Conservation (phyloP, 2,329 filamentous ascomycete species). For the Phialocephala subalpina region DNA sequence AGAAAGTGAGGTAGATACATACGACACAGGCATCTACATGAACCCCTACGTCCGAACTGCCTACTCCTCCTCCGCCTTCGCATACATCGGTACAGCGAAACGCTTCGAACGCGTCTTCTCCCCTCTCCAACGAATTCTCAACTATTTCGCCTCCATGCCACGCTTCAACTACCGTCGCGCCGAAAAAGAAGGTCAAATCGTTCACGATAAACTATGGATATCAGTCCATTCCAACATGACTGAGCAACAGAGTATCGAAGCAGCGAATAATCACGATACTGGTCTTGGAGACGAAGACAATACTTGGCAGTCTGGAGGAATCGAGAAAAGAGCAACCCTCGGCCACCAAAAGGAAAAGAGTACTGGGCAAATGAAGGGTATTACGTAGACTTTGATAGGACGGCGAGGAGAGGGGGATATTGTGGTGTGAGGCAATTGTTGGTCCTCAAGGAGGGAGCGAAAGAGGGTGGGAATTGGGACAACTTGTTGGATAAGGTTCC, state of each 20-base stretch:
- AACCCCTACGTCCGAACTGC: constrained; percentile 79
- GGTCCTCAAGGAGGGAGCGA: constrained; percentile 46
- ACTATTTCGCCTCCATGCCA: constrained; percentile 63
- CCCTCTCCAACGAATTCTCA: constrained; percentile 65
- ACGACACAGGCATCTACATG: constrained; percentile 69
- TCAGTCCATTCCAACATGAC: constrained; percentile 22
- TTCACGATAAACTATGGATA: constrained; percentile 61
- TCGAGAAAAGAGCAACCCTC: constrained; percentile 34
- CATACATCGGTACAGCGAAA: constrained; percentile 65
- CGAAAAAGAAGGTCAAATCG: constrained; percentile 63
- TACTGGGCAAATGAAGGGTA: constrained; percentile 43
- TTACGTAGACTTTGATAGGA: constrained; percentile 53
- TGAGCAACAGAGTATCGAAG: constrained; percentile 41
- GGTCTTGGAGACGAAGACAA: constrained; percentile 34
- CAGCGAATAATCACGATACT: constrained; percentile 10
- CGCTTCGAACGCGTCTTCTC: constrained; percentile 72
- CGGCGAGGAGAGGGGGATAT: constrained; percentile 59
- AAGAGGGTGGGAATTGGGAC: constrained; percentile 46
- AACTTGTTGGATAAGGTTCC: constrained; percentile 40
- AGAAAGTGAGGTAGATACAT: constrained; percentile 43
- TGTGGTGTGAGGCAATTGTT: constrained; percentile 63
- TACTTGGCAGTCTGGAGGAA: constrained; percentile 6
- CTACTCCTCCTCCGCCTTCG: constrained; percentile 65
- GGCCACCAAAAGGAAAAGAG: constrained; percentile 33
- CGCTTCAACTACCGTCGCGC: constrained; percentile 65